These are phyloP conservation scores for Amanita rubescens DNA, from an alignment of 768 basidiomycete genomes.

Conservation along the genomic window DNA sequence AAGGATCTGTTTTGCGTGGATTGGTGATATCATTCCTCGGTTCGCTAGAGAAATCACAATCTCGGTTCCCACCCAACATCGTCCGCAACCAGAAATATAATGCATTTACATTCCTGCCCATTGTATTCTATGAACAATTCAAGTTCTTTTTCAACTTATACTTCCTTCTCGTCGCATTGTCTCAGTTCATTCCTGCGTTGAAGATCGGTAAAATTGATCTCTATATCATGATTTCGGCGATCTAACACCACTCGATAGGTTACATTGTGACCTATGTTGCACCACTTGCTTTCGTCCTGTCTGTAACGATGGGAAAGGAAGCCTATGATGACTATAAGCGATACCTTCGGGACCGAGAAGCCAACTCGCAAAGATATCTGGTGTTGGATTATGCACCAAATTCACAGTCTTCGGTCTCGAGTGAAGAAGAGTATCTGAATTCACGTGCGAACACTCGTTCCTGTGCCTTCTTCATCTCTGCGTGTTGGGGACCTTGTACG, in stretches of 20 bases:
- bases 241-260: constrained; percentile 37
- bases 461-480: constrained; percentile 80
- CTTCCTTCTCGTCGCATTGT: constrained; percentile 93
- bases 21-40: background rate
- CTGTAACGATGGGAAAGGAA: constrained; percentile 97
- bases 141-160: constrained; percentile 99
- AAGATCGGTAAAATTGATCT: constrained; percentile 69
- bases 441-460: constrained; percentile 55
- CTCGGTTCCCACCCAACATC: constrained; percentile 76
- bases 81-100: constrained; percentile 99
- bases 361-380: constrained; percentile 90
- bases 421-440: constrained; percentile 36
- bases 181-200: constrained; percentile 91
- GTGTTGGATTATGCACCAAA: constrained; percentile 54
- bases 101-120: constrained; percentile 90
- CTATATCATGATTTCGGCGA: background rate
- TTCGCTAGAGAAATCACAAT: constrained; percentile 58
- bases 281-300: constrained; percentile 91
- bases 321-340: constrained; percentile 98
- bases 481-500: constrained; percentile 87
- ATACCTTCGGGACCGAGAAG: constrained; percentile 84
- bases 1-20: background rate
- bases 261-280: constrained; percentile 95
- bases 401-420: constrained; percentile 24
- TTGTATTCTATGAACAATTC: constrained; percentile 98